A percentile compares a stretch with the other conserved stretches of the same genome.
These are phyloP conservation scores for Phycomyces nitens DNA, from an alignment of 192 early-diverging fungal species.

Conservation along the genomic window DNA sequence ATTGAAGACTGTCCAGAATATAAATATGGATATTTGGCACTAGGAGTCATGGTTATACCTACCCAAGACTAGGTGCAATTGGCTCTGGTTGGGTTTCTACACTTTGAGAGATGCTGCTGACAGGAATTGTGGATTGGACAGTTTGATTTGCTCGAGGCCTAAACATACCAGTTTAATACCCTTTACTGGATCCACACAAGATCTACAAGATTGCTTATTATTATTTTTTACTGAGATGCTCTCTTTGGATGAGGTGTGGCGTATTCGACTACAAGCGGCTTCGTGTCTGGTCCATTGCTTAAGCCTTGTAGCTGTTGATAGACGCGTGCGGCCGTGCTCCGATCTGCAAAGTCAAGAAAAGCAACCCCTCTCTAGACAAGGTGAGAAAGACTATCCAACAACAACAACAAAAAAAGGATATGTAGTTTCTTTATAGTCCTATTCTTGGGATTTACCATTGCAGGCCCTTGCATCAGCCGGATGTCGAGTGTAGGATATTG, in stretches of 20 bases:
- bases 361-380: conserved; percentile 20
- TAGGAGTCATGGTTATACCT: neutral
- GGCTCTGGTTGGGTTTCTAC: conserved; percentile 19
- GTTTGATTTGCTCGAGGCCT: too few species aligned
- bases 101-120: too few species aligned
- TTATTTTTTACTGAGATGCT: neutral
- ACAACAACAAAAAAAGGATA: neutral
- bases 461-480: conserved; percentile 13
- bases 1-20: conserved; percentile 36
- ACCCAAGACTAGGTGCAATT: conserved; percentile 30
- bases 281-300: conserved; percentile 16
- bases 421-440: too few species aligned
- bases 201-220: too few species aligned
- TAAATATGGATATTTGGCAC: neutral
- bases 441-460: too few species aligned
- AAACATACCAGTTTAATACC: too few species aligned
- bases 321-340: conserved; percentile 27
- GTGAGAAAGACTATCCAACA: neutral
- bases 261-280: conserved; percentile 38
- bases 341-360: conserved; percentile 40
- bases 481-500: conserved; percentile 15
- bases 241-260: conserved; percentile 32
- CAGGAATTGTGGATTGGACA: too few species aligned
- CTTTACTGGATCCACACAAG: too few species aligned
- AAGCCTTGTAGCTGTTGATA: conserved; percentile 26